A percentile compares a stretch with the other conserved stretches of the same genome.
Evolutionary conservation across 208 protist genomes (phyloP).

Genomic region (Wallacemonas sp.): DNA sequence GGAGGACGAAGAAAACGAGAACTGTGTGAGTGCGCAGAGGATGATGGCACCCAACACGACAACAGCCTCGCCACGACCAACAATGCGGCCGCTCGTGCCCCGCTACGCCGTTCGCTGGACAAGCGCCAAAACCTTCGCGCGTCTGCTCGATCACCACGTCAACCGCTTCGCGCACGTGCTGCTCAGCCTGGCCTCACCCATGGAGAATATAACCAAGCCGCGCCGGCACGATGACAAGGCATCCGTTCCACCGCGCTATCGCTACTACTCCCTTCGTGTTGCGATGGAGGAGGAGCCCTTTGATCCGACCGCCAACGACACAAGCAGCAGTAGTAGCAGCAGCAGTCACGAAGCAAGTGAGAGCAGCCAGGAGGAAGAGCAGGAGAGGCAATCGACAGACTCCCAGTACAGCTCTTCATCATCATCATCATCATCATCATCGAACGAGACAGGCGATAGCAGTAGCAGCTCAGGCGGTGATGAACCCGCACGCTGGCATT

Average conservation of each 20-base stretch:
- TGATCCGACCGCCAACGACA: slow-evolving; percentile 3
- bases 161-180: slow-evolving; percentile 67
- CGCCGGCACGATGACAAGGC: background rate
- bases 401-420: too few relatives aligned
- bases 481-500: slow-evolving; percentile 5
- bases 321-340: slow-evolving; percentile 15
- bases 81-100: slow-evolving; percentile 27
- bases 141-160: slow-evolving; percentile 39
- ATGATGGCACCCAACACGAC: background rate
- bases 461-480: background rate
- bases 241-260: background rate
- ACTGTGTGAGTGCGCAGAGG: background rate
- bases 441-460: too few relatives aligned
- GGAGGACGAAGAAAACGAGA: background rate
- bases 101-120: slow-evolving; percentile 62
- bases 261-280: slow-evolving; percentile 41
- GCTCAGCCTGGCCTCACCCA: slow-evolving; percentile 64
- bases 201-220: slow-evolving; percentile 27
- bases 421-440: too few relatives aligned
- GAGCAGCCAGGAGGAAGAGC: background rate
- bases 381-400: too few relatives aligned
- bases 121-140: slow-evolving; percentile 21
- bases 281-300: slow-evolving; percentile 46
- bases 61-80: slow-evolving; percentile 3
- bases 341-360: slow-evolving; percentile 7